These are phyloP conservation scores for Vishniacozyma victoriae DNA, from an alignment of 768 basidiomycete species.

Conservation along the genomic window DNA sequence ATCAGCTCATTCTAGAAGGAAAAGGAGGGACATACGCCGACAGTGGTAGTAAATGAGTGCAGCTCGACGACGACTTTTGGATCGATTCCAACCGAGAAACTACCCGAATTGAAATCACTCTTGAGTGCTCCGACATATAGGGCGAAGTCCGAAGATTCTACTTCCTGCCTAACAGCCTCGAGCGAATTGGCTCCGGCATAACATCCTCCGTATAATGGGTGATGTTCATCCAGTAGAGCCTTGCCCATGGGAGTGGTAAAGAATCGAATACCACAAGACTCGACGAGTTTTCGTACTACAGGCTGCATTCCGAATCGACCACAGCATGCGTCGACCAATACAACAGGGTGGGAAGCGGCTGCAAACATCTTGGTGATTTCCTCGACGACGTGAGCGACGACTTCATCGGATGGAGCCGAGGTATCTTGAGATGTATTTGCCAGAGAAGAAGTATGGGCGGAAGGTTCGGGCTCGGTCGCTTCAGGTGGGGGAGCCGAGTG, in stretches of 20 bases:
- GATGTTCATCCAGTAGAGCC: conserved; percentile 41
- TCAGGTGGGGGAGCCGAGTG: conserved; percentile 41
- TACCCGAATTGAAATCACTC: conserved; percentile 47
- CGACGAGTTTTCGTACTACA: conserved; percentile 38
- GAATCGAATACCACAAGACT: conserved; percentile 39
- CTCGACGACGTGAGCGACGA: conserved; percentile 62
- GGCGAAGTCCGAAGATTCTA: conserved; percentile 45
- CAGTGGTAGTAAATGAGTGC: conserved; percentile 44
- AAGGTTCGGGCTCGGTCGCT: not conserved
- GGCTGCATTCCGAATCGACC: conserved; percentile 44
- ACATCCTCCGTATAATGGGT: conserved; percentile 42
- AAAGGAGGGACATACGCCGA: conserved; percentile 18
- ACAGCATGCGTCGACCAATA: conserved; percentile 50
- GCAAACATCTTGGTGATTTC: conserved; percentile 64
- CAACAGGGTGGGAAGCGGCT: conserved; percentile 58
- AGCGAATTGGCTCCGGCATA: conserved; percentile 45
- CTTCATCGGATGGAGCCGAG: conserved; percentile 25
- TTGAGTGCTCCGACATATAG: conserved; percentile 44
- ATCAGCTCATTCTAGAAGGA: not conserved
- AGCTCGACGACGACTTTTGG: conserved; percentile 43
- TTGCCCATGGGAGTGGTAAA: conserved; percentile 38
- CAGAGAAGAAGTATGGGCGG: not conserved
- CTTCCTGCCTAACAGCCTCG: conserved; percentile 36
- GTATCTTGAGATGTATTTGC: not conserved
- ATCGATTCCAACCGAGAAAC: conserved; percentile 45